Percentiles rank a stretch among this genome's conserved stretches.
Evolutionary conservation across 306 rosid species (phyloP).

Genomic region (Rosa rugosa): DNA sequence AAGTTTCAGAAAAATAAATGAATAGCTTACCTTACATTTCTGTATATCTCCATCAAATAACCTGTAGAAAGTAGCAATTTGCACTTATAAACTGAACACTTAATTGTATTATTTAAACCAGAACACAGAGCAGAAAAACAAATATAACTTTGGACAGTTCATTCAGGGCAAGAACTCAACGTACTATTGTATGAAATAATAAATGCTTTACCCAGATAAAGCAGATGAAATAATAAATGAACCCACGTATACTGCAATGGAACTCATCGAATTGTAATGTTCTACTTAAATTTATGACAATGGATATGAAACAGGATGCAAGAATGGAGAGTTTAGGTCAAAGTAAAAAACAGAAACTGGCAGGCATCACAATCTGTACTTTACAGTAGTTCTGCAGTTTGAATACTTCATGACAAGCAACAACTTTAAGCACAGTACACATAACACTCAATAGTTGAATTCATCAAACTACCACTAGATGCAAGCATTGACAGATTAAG

Average conservation of each 20-base stretch:
- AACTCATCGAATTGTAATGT: too few relatives aligned
- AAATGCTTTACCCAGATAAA: background rate
- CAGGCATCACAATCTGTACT: background rate
- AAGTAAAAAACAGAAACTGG: background rate
- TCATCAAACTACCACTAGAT: slow-evolving; percentile 1
- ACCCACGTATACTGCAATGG: background rate
- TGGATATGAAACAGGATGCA: background rate
- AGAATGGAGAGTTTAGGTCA: background rate
- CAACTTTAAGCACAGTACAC: background rate
- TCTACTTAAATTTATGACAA: background rate
- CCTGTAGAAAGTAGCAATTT: slow-evolving; percentile 44
- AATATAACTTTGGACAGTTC: slow-evolving; percentile 4
- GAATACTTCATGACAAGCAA: background rate
- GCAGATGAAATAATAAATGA: background rate
- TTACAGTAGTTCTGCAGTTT: background rate
- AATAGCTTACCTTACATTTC: slow-evolving; percentile 58
- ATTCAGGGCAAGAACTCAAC: background rate
- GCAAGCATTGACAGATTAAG: background rate
- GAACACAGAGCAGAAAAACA: slow-evolving; percentile 13
- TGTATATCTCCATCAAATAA: slow-evolving; percentile 66
- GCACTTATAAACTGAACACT: background rate
- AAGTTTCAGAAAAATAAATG: slow-evolving; percentile 22
- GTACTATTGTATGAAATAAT: background rate
- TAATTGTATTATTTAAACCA: slow-evolving; percentile 3
- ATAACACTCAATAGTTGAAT: background rate